Conservation (phyloP, 169 alveolate genomes). For the Babesia bigemina region DNA sequence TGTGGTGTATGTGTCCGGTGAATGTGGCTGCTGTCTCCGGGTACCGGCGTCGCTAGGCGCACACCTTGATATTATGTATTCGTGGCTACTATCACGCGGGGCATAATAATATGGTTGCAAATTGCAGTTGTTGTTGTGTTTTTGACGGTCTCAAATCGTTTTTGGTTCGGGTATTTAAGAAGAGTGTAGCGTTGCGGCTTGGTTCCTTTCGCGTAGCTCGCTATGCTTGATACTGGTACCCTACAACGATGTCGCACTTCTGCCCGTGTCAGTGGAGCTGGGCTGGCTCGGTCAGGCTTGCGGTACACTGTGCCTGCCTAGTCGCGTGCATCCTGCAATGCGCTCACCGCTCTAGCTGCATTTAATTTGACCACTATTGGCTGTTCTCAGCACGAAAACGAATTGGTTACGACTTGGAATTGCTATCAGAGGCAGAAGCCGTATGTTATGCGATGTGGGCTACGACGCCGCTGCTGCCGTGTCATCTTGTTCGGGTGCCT, state of each 20-base stretch:
- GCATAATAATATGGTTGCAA: not conserved
- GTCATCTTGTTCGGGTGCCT: not conserved
- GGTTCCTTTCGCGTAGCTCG: slow-evolving; percentile 2
- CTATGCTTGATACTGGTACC: slow-evolving; percentile 33
- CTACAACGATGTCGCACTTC: slow-evolving; percentile 14
- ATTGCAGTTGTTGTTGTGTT: not conserved
- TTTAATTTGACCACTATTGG: too few species aligned
- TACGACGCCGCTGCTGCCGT: not conserved
- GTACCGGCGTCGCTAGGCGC: too few species aligned
- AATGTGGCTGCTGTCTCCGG: too few species aligned
- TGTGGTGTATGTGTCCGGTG: too few species aligned
- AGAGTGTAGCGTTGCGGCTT: slow-evolving; percentile 10
- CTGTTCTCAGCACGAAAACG: too few species aligned
- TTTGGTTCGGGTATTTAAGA: slow-evolving; percentile 15
- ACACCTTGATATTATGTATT: too few species aligned
- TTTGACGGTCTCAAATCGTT: not conserved
- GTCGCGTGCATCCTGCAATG: not conserved
- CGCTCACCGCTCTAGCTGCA: too few species aligned
- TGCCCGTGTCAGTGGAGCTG: not conserved
- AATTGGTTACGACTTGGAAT: too few species aligned
- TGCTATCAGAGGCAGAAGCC: too few species aligned
- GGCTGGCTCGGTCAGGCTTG: too few species aligned
- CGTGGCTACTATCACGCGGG: too few species aligned
- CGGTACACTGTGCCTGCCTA: not conserved
- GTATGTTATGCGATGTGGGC: too few species aligned